phyloP scores from a whole-genome alignment of 1,284 basidiomycete genomes.

The Veloporphyrellus conicus region DNA sequence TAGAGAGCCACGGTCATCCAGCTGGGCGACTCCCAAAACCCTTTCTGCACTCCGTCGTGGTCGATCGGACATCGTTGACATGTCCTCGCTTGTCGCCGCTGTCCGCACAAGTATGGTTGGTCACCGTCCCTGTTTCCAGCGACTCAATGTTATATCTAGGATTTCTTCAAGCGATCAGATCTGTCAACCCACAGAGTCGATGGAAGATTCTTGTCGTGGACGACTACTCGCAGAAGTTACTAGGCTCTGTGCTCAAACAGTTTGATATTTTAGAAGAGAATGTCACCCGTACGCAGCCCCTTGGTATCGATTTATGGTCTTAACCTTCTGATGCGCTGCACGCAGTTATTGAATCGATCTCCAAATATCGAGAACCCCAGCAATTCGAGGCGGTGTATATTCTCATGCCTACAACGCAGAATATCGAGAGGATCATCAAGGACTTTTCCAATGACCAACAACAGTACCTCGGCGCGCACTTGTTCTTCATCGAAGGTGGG shows the following conservation, averaged over 20 bases:
- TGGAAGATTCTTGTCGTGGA: slow-evolving; percentile 99
- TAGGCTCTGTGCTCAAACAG: slow-evolving; percentile 86
- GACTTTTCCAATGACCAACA: slow-evolving; percentile 69
- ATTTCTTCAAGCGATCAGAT: slow-evolving; percentile 76
- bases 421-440: slow-evolving; percentile 85
- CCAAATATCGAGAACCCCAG: slow-evolving; percentile 70
- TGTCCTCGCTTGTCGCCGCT: slow-evolving; percentile 54
- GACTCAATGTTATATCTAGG: slow-evolving; percentile 40
- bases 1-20: background rate
- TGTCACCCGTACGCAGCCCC: slow-evolving; percentile 73
- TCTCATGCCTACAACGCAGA: slow-evolving; percentile 91
- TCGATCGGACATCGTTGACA: slow-evolving; percentile 23
- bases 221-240: slow-evolving; percentile 80
- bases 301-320: slow-evolving; percentile 1
- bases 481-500: slow-evolving; percentile 98
- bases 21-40: background rate
- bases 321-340: slow-evolving; percentile 4
- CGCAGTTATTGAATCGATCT: slow-evolving; percentile 76
- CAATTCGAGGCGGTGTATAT: slow-evolving; percentile 89
- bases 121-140: background rate
- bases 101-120: slow-evolving; percentile 50
- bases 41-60: background rate
- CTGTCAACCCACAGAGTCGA: slow-evolving; percentile 72
- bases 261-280: slow-evolving; percentile 92
- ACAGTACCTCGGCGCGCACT: slow-evolving; percentile 84